These are phyloP conservation scores for Xylariaceae sp. DNA, from an alignment of 2,329 filamentous ascomycete genomes.

Conservation along the genomic window DNA sequence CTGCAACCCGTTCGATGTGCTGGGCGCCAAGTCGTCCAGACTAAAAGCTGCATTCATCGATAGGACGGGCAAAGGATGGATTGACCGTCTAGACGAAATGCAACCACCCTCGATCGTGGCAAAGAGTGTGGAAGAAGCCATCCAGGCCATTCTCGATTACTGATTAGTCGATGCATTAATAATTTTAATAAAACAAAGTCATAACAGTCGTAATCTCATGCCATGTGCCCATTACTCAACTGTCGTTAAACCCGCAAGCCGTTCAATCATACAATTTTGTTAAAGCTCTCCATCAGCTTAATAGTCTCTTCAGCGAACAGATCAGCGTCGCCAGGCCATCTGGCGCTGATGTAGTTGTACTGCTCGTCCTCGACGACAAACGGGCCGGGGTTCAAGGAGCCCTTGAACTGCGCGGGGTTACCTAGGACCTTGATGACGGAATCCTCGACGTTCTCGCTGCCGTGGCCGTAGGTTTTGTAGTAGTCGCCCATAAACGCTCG, in stretches of 20 bases:
- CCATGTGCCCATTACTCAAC: neutral
- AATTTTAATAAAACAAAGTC: slow-evolving; percentile 1
- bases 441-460: slow-evolving; percentile 45
- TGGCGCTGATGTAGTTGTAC: slow-evolving; percentile 47
- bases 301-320: slow-evolving; percentile 40
- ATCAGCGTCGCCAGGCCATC: slow-evolving; percentile 42
- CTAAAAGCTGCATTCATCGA: slow-evolving; percentile 67
- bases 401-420: slow-evolving; percentile 42
- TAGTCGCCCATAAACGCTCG: slow-evolving; percentile 49
- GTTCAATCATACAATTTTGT: slow-evolving; percentile 21
- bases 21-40: slow-evolving; percentile 59
- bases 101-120: slow-evolving; percentile 51
- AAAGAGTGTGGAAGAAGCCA: slow-evolving; percentile 54
- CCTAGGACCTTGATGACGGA: slow-evolving; percentile 42
- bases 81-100: slow-evolving; percentile 53
- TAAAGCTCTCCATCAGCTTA: slow-evolving; percentile 35
- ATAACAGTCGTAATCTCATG: slow-evolving; percentile 10
- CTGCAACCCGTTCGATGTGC: slow-evolving; percentile 69
- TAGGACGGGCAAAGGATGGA: slow-evolving; percentile 58
- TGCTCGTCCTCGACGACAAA: slow-evolving; percentile 46
- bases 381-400: slow-evolving; percentile 39
- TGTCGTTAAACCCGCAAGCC: neutral
- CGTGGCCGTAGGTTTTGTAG: slow-evolving; percentile 53
- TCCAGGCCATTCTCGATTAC: slow-evolving; percentile 34
- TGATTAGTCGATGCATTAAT: neutral